Evolutionary conservation across 2,329 filamentous ascomycete species (phyloP).

Genomic region (Byssoonygena ceratinophila): DNA sequence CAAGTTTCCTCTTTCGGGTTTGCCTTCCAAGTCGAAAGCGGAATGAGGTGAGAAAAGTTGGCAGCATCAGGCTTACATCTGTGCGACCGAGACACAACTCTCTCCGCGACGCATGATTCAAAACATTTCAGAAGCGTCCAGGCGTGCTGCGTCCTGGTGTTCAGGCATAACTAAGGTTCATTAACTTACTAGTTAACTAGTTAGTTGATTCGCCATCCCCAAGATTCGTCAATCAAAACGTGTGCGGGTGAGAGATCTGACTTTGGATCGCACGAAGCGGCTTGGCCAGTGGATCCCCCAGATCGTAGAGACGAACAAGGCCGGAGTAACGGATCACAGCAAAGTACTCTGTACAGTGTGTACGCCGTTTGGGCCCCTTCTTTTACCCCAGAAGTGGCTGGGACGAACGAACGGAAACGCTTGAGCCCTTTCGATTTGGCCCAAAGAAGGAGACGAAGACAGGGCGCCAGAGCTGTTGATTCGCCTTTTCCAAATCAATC

Average conservation of each 20-base stretch:
- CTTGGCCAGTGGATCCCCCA: slow-evolving; percentile 7
- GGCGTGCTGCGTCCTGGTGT: not conserved
- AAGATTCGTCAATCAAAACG: slow-evolving; percentile 10
- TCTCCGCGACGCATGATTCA: not conserved
- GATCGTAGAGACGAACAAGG: not conserved
- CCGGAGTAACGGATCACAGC: slow-evolving; percentile 3
- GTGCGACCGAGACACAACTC: not conserved
- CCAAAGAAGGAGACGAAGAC: no score
- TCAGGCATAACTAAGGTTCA: not conserved
- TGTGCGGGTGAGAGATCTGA: slow-evolving; percentile 11
- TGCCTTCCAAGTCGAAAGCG: not conserved
- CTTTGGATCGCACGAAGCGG: slow-evolving; percentile 10
- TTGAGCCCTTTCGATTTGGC: not conserved
- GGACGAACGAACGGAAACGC: no score
- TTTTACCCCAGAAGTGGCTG: no score
- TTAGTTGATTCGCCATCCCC: slow-evolving; percentile 7
- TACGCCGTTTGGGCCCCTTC: not conserved
- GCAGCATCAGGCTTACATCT: not conserved
- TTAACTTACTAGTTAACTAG: not conserved
- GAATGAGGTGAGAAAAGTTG: not conserved
- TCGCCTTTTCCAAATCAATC: no score
- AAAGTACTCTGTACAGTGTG: not conserved
- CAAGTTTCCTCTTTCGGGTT: not conserved
- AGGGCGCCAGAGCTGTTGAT: no score
- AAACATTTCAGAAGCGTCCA: not conserved